phyloP scores from a whole-genome alignment of 371 early-diverging fungal species.

The Paraphysoderma sedebokerense region DNA sequence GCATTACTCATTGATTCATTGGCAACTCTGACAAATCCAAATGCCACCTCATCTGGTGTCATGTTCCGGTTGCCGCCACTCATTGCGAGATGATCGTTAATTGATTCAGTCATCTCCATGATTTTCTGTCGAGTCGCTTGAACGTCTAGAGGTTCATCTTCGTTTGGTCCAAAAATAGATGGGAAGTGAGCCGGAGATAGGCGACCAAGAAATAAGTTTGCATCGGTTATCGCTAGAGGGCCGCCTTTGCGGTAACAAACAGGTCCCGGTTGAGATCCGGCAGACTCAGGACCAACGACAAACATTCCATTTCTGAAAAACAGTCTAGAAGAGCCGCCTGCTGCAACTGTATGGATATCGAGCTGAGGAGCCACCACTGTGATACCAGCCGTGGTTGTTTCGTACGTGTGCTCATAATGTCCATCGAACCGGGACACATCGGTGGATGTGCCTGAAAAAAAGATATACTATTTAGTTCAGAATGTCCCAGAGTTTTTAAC shows the following conservation, averaged over 20 bases:
- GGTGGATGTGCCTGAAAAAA: background rate
- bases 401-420: constrained; percentile 79
- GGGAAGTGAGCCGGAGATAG: constrained; percentile 81
- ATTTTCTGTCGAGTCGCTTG: constrained; percentile 46
- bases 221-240: constrained; percentile 81
- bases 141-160: constrained; percentile 59
- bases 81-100: constrained; percentile 26
- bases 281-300: constrained; percentile 87
- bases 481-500: background rate
- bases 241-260: constrained; percentile 90
- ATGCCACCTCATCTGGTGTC: constrained; percentile 68
- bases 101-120: constrained; percentile 32
- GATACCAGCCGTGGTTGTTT: constrained; percentile 84
- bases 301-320: constrained; percentile 87
- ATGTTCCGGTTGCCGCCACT: constrained; percentile 10
- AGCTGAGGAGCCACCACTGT: constrained; percentile 90
- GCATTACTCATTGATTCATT: constrained; percentile 93
- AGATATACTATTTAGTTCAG: background rate
- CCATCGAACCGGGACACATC: constrained; percentile 90
- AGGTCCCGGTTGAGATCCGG: constrained; percentile 90
- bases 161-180: constrained; percentile 80
- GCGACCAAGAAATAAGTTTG: constrained; percentile 77
- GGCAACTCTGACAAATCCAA: constrained; percentile 85
- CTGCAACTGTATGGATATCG: constrained; percentile 87
- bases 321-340: constrained; percentile 89